These are phyloP conservation scores for Colletotrichum sp. DNA, from an alignment of 2,329 filamentous ascomycete genomes.

Conservation along the genomic window DNA sequence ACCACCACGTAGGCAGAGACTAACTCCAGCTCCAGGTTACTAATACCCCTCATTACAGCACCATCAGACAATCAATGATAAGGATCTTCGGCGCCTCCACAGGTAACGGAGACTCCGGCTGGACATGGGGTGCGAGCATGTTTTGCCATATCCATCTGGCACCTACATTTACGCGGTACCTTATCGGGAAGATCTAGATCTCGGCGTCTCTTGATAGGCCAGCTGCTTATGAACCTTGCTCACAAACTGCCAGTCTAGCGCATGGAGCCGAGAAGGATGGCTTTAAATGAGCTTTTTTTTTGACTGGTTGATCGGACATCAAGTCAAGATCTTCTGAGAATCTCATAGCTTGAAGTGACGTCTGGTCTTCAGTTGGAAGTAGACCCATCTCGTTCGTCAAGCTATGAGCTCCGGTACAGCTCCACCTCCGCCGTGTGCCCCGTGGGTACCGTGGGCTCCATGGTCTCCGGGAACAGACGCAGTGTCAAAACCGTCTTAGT, in stretches of 20 bases:
- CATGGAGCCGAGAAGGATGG: not conserved
- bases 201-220: not conserved
- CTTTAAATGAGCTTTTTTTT: not conserved
- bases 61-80: not conserved
- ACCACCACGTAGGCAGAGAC: not conserved
- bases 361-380: not conserved
- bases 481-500: not conserved
- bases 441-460: not conserved
- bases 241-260: not conserved
- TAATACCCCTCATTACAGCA: not conserved
- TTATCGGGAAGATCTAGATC: not conserved
- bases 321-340: accelerated
- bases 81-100: not conserved
- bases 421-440: not conserved
- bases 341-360: not conserved
- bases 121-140: not conserved
- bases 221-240: not conserved
- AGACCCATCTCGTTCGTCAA: no score
- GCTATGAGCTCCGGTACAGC: not conserved
- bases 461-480: not conserved
- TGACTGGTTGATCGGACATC: not conserved
- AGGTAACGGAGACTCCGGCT: not conserved
- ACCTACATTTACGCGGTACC: not conserved
- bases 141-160: not conserved
- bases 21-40: not conserved